Evolutionary conservation across 2,329 filamentous ascomycete genomes (phyloP).

Genomic region (Verticillium longisporum): DNA sequence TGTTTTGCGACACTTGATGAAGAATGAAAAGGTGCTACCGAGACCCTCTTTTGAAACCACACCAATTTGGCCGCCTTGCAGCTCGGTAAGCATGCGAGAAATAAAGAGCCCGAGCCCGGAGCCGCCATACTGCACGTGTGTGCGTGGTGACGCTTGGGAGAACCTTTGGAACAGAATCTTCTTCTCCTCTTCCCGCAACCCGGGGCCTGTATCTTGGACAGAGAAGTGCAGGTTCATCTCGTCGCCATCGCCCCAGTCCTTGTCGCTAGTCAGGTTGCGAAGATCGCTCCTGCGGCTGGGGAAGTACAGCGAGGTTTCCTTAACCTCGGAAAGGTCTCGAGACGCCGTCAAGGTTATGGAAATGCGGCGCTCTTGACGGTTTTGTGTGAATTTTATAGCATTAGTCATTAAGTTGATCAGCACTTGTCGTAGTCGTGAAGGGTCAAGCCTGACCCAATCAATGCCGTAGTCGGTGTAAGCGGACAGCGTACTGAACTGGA

Average conservation of each 20-base stretch:
- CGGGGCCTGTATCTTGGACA: slow-evolving; percentile 66
- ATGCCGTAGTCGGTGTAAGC: slow-evolving; percentile 58
- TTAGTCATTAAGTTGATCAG: slow-evolving; percentile 70
- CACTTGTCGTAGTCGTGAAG: slow-evolving; percentile 66
- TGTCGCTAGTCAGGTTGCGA: slow-evolving; percentile 39
- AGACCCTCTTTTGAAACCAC: slow-evolving; percentile 60
- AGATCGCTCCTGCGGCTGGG: slow-evolving; percentile 33
- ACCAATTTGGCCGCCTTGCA: slow-evolving; percentile 73
- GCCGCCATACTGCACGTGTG: slow-evolving; percentile 66
- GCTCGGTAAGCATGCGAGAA: slow-evolving; percentile 65
- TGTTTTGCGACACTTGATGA: slow-evolving; percentile 60
- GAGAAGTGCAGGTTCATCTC: slow-evolving; percentile 67
- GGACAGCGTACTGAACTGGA: slow-evolving; percentile 62
- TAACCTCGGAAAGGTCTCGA: slow-evolving; percentile 35
- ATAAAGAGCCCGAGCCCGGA: slow-evolving; percentile 70
- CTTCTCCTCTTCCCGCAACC: slow-evolving; percentile 56
- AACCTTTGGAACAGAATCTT: slow-evolving; percentile 63
- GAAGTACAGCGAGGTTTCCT: slow-evolving; percentile 38
- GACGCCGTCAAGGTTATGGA: slow-evolving; percentile 60
- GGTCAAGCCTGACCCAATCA: slow-evolving; percentile 69
- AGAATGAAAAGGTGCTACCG: slow-evolving; percentile 72
- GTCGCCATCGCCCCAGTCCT: slow-evolving; percentile 67
- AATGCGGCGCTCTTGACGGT: slow-evolving; percentile 52
- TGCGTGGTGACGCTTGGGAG: slow-evolving; percentile 60
- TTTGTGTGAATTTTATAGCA: slow-evolving; percentile 59